A percentile compares a stretch with the other conserved stretches of the same genome.
These are phyloP conservation scores for Penicillium longicatenatum DNA, from an alignment of 495 filamentous ascomycete species.

Conservation along the genomic window DNA sequence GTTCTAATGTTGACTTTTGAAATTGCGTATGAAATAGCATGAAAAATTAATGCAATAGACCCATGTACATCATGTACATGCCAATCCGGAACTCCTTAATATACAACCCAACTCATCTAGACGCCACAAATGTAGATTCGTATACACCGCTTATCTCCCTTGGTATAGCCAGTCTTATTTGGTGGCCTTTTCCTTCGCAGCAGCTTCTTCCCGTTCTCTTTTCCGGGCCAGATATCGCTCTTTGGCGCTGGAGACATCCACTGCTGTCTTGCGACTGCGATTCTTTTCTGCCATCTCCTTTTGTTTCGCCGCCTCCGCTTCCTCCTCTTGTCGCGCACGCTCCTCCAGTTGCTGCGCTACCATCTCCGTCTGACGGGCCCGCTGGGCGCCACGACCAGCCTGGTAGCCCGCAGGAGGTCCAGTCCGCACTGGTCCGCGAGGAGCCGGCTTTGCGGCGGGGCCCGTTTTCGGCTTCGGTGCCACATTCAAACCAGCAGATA, in stretches of 20 bases:
- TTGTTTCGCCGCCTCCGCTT: constrained; percentile 69
- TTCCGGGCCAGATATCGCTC: constrained; percentile 89
- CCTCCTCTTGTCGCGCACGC: constrained; percentile 71
- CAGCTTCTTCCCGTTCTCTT: constrained; percentile 69
- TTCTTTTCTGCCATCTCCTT: constrained; percentile 68
- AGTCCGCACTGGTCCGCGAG: constrained; percentile 32
- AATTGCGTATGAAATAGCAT: too few species aligned
- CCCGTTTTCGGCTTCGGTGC: constrained; percentile 57
- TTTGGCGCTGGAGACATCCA: constrained; percentile 81
- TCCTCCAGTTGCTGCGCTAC: constrained; percentile 71
- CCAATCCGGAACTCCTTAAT: neutral
- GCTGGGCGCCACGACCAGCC: constrained; percentile 57
- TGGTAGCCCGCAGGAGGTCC: constrained; percentile 36
- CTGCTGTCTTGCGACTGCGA: constrained; percentile 73
- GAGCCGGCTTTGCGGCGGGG: constrained; percentile 35
- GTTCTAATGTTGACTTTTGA: too few species aligned
- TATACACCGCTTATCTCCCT: neutral
- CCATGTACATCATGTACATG: neutral
- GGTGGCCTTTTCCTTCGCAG: constrained; percentile 33
- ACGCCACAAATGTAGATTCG: constrained; percentile 1
- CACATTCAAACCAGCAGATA: constrained; percentile 87
- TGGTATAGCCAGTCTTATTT: constrained; percentile 1
- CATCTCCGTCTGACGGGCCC: constrained; percentile 84
- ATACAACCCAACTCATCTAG: neutral
- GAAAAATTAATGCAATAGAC: too few species aligned